These are phyloP conservation scores for Podila horticola DNA, from an alignment of 192 early-diverging fungal genomes.

Conservation along the genomic window DNA sequence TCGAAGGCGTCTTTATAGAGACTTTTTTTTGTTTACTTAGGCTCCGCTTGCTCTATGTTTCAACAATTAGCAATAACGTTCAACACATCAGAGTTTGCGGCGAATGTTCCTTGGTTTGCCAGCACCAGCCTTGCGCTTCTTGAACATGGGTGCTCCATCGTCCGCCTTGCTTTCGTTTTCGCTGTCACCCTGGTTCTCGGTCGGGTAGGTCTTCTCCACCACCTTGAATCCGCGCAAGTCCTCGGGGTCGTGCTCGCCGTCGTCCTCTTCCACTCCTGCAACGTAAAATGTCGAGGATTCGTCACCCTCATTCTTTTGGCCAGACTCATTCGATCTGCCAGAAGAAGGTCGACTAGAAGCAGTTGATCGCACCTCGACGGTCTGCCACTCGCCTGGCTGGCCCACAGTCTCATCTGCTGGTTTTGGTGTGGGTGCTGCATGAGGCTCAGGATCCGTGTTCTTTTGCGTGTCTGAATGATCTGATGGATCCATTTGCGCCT, in stretches of 20 bases:
- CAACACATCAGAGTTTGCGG: constrained; percentile 14
- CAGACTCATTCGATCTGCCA: not conserved
- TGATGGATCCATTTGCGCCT: not conserved
- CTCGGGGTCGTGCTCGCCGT: constrained; percentile 57
- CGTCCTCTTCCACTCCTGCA: constrained; percentile 48
- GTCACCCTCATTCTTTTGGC: constrained; percentile 1
- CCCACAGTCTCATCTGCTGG: constrained; percentile 24
- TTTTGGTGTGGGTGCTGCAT: not conserved
- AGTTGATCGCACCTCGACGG: constrained; percentile 38
- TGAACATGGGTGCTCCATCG: constrained; percentile 47
- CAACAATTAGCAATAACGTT: not conserved
- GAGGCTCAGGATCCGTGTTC: not conserved
- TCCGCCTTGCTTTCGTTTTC: not conserved
- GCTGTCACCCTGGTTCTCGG: constrained; percentile 26
- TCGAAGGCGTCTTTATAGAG: too few relatives aligned
- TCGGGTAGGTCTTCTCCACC: constrained; percentile 61
- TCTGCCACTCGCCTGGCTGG: constrained; percentile 53
- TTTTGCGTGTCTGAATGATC: not conserved
- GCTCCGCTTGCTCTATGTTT: not conserved
- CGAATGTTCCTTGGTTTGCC: constrained; percentile 53
- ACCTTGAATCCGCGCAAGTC: constrained; percentile 61
- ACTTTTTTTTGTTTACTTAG: not conserved
- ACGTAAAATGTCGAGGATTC: constrained; percentile 7
- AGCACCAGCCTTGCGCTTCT: constrained; percentile 58
- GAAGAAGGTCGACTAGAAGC: constrained; percentile 3